Percentiles rank a stretch among this genome's conserved stretches.
phyloP scores from a whole-genome alignment of 179 eudicot species.

The Corrigiola litoralis region DNA sequence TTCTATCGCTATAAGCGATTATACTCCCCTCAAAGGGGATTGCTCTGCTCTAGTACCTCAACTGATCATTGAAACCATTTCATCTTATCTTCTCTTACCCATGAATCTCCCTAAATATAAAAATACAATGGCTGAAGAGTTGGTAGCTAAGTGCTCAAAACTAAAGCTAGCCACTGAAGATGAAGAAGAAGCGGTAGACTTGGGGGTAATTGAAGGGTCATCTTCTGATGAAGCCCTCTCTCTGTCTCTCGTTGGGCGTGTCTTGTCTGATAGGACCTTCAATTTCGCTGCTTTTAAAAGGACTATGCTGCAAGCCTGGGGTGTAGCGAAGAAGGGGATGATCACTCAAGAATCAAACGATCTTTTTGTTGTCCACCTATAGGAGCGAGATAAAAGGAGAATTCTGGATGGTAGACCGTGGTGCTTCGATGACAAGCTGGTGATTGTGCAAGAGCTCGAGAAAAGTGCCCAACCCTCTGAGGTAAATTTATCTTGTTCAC shows the following conservation, averaged over 20 bases:
- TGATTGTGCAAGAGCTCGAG: not conserved
- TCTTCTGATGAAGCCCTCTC: not conserved
- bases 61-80: no score
- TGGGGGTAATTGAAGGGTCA: not conserved
- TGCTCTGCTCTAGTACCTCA: no score
- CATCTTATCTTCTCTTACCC: no score
- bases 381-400: not conserved
- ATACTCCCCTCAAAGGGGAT: no score
- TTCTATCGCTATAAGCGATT: no score
- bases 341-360: not conserved
- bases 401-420: not conserved
- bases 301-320: not conserved
- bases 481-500: not conserved
- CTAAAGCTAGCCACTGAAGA: not conserved
- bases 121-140: not conserved
- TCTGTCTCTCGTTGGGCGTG: not conserved
- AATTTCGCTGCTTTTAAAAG: not conserved
- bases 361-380: not conserved
- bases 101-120: no score
- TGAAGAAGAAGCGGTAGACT: not conserved
- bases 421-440: not conserved
- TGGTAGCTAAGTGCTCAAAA: not conserved
- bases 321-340: not conserved
- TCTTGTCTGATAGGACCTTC: not conserved
- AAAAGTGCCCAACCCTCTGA: not conserved